Base-by-base conservation (phyloP, 306 rosid genomes). In the Astragalus membranaceus region DNA sequence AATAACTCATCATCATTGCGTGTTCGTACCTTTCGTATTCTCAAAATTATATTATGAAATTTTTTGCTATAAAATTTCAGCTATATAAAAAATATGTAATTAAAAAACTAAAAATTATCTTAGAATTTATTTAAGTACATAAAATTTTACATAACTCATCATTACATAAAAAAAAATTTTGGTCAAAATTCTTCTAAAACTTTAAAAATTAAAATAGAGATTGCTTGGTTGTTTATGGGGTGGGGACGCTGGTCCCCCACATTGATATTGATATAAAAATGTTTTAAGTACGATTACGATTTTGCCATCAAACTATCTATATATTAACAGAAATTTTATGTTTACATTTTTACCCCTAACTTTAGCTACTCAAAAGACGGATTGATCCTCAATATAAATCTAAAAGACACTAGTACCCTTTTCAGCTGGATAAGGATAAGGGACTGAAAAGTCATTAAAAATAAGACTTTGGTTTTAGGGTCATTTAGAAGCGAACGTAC, bases 201-300 rank as follows among this genome's bases (percentile, higher is more conserved):
- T 58, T 80, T 68, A 20, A 20, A 20, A 20, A 20, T n/a, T 35
- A 68, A 72, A 69, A 47, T 61, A 36, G 23, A 20, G 37, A 16
- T 69, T 64, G 77, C 70, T 75, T 54, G 85, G 82, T 76, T 81
- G 76, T 30, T 55, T 36, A 58, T 73, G 66, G 69, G 65, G 77
- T 63, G 78, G 82, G 36, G 70, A 16, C 13, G 55, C 58, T 49
- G 85, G 79, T 78, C 82, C 80, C 80, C 80, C 56, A 15, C 58
- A 12, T 39, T 15, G 46, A 64, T 69, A 12, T 39, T 15, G 46
- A 64, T 69, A 69, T 20, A 67, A 74, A 73, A 69, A 44, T 73
- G 63, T 49, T 61, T 61, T 17, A 30, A 8, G 0, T 23, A 0
- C 23, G 46, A 73, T 74, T 65, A 78, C 72, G 5, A 4, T 50